A percentile compares a stretch with the other conserved stretches of the same genome.
Evolutionary conservation across 1,139 yeast genomes (phyloP).

Genomic region (Candida frijolesensis): DNA sequence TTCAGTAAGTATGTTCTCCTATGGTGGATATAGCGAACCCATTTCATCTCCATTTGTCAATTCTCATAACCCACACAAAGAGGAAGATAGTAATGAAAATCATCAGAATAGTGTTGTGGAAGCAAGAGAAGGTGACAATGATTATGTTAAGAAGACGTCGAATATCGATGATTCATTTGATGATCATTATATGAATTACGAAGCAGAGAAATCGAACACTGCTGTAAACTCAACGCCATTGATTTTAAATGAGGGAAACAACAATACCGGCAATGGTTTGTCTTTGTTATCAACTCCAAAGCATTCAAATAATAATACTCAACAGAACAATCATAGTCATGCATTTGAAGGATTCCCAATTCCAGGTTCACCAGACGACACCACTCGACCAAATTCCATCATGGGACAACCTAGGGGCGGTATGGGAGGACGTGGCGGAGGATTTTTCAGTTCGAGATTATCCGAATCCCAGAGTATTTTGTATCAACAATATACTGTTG

Average conservation of each 20-base stretch:
- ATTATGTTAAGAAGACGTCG: slow-evolving; percentile 8
- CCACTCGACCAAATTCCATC: slow-evolving; percentile 50
- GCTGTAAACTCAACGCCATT: slow-evolving; percentile 14
- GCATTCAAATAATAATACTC: background rate
- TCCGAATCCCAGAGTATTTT: slow-evolving; percentile 50
- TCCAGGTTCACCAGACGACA: slow-evolving; percentile 50
- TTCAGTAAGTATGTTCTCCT: slow-evolving; percentile 41
- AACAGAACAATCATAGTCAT: background rate
- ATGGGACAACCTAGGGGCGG: slow-evolving; percentile 30
- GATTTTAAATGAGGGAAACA: slow-evolving; percentile 10
- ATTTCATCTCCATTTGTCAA: slow-evolving; percentile 5
- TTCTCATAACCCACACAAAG: slow-evolving; percentile 8
- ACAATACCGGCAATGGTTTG: slow-evolving; percentile 10
- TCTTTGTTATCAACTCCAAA: background rate
- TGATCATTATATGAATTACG: slow-evolving; percentile 4
- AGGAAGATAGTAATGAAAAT: background rate
- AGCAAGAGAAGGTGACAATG: background rate
- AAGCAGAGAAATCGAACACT: background rate
- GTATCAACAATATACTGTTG: slow-evolving; percentile 51
- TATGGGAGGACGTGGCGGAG: slow-evolving; percentile 6
- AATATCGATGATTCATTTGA: slow-evolving; percentile 38
- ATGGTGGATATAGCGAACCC: slow-evolving; percentile 19
- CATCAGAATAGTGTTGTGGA: background rate
- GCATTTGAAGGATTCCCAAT: slow-evolving; percentile 43
- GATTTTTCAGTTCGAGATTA: slow-evolving; percentile 37